A percentile compares a stretch with the other conserved stretches of the same genome.
Evolutionary conservation across 768 basidiomycete genomes (phyloP).

Genomic region (Lactifluus pinguis): DNA sequence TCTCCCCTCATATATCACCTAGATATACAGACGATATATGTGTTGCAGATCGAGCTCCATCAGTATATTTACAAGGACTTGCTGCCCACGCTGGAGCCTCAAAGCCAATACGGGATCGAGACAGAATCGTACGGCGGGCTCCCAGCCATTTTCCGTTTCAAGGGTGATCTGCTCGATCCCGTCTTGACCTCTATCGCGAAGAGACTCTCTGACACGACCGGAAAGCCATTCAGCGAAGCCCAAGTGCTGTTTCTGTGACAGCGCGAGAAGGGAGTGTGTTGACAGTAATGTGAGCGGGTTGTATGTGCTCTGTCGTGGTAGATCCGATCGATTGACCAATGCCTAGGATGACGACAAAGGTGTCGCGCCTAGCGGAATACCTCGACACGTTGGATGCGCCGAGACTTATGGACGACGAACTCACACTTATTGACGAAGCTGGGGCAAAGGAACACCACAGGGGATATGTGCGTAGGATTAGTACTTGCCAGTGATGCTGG

Average conservation of each 20-base stretch:
- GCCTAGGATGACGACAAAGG: conserved; percentile 33
- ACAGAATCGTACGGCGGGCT: conserved; percentile 35
- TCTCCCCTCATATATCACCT: background rate
- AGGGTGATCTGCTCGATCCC: conserved; percentile 33
- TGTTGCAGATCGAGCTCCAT: conserved; percentile 40
- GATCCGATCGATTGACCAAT: background rate
- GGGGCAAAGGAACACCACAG: conserved; percentile 26
- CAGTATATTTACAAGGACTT: conserved; percentile 41
- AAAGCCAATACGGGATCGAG: conserved; percentile 31
- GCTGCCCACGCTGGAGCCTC: conserved; percentile 27
- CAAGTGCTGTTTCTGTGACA: conserved; percentile 29
- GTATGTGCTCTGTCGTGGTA: background rate
- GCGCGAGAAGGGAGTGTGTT: conserved; percentile 25
- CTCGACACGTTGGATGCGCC: conserved; percentile 36
- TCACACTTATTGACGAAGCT: conserved; percentile 23
- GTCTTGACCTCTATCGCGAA: conserved; percentile 28
- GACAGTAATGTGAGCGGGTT: conserved; percentile 27
- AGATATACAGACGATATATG: background rate
- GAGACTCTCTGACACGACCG: conserved; percentile 20
- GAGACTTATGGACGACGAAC: conserved; percentile 24
- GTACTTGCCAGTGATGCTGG: background rate
- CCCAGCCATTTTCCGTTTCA: conserved; percentile 28
- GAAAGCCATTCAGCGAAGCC: conserved; percentile 23
- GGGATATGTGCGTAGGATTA: conserved; percentile 21
- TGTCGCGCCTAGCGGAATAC: conserved; percentile 39